phyloP scores from a whole-genome alignment of 2,329 filamentous ascomycete genomes.

The Neonectria sp. region DNA sequence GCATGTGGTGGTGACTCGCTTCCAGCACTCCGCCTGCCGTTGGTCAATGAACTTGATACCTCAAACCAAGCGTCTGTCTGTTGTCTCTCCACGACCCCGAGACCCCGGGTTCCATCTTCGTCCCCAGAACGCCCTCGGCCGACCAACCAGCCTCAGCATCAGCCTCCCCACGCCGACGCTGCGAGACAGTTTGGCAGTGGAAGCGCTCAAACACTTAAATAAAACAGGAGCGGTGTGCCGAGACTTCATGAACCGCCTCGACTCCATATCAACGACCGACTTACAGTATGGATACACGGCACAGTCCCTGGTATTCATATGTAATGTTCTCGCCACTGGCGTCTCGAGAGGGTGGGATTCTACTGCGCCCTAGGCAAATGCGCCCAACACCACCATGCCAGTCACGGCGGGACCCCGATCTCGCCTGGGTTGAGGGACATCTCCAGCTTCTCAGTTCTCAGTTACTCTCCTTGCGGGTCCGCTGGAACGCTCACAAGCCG shows the following conservation, averaged over 20 bases:
- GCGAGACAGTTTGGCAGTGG: not conserved
- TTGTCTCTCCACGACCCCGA: not conserved
- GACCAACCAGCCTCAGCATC: slow-evolving; percentile 18
- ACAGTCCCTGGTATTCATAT: too few relatives aligned
- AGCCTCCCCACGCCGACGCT: slow-evolving; percentile 1
- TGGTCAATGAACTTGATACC: not conserved
- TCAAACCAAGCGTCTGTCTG: not conserved
- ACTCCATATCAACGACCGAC: slow-evolving; percentile 15
- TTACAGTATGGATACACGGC: too few relatives aligned
- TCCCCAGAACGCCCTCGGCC: not conserved
- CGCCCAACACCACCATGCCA: slow-evolving; percentile 16
- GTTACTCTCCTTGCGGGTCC: slow-evolving; percentile 1
- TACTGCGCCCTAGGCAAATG: slow-evolving; percentile 20
- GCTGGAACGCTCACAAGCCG: slow-evolving; percentile 2
- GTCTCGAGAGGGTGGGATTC: slow-evolving; percentile 22
- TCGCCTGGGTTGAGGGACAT: slow-evolving; percentile 6
- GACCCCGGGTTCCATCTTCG: not conserved
- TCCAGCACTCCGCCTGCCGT: slow-evolving; percentile 9
- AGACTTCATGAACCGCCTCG: slow-evolving; percentile 14
- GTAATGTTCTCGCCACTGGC: slow-evolving; percentile 21
- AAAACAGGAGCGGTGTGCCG: slow-evolving; percentile 22
- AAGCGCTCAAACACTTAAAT: slow-evolving; percentile 15
- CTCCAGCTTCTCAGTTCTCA: slow-evolving; percentile 3
- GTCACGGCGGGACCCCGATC: slow-evolving; percentile 7
- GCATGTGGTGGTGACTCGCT: slow-evolving; percentile 23